These are phyloP conservation scores for Camelina hispida DNA, from an alignment of 345 rosid genomes.

Conservation along the genomic window DNA sequence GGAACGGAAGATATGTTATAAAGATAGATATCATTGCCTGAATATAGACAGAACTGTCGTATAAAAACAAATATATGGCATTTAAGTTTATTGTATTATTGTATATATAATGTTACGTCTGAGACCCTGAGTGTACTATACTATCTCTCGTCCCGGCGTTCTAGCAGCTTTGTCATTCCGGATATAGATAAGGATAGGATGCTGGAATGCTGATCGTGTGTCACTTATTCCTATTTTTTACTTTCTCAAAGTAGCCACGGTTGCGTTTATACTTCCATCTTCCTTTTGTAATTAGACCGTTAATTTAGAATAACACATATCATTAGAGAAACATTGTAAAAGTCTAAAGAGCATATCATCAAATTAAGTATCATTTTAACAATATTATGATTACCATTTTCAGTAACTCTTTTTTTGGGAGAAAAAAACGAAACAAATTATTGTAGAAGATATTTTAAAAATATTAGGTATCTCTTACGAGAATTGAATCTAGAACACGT, in stretches of 20 bases:
- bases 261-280: background rate
- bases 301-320: too few relatives aligned
- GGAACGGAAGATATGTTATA: constrained; percentile 36
- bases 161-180: background rate
- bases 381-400: too few relatives aligned
- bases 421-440: too few relatives aligned
- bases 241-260: background rate
- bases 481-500: constrained; percentile 10
- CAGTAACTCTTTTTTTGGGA: too few relatives aligned
- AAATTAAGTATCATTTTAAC: too few relatives aligned
- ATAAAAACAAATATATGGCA: background rate
- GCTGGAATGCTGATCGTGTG: background rate
- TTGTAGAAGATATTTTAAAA: too few relatives aligned
- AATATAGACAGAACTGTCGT: background rate
- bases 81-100: background rate
- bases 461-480: background rate
- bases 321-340: too few relatives aligned
- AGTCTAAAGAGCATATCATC: too few relatives aligned
- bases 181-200: background rate
- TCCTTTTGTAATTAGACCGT: background rate
- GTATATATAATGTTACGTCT: background rate
- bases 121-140: background rate
- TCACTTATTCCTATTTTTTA: background rate
- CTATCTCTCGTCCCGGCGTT: too few relatives aligned
- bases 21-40: constrained; percentile 22